Base-by-base conservation (phyloP, 2,329 filamentous ascomycete species). In the Boeremia lycopersici region DNA sequence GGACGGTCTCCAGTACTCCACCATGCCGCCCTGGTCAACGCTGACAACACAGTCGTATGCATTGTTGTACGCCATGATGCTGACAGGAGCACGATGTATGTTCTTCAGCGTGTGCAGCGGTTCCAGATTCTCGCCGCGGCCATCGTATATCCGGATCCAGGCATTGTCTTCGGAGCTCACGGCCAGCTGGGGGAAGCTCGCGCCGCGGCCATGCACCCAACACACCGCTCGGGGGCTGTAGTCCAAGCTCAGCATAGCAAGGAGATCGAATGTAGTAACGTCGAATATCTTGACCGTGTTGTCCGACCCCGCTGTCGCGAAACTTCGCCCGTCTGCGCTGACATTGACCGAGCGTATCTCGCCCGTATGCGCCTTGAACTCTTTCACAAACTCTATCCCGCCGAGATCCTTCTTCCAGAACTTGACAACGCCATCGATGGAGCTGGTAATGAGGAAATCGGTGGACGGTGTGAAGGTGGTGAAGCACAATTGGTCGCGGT, bases 331-430 rank as follows among this genome's bases (percentile, higher is more conserved):
- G 75, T 99, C 95, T 35, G 87, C 84, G 76, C 93, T 98, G 60
- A 90, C 88, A 33, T 88, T 95, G 39, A 95, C 90, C 26, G 89
- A 89, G 57, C 82, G 86, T 70, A 98, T 91, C 70, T 96, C 91
- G 46, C 91, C 90, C 53, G 84, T 82, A 76, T 99, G 96, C 7
- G 95, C 93, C 70, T 88, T 89, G 79, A 96, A 99, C 77, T 99
- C 93, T 78, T 99, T 99, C 48, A 98, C 93, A 70, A 99, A 99
- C 77, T 99, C 96, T 54, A 99, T 90, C 0, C 91, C 91, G 30
- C 90, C 87, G 1, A 86, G 88, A 61, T 90, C 85, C 79, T 99
- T 99, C 79, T 99, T 99, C 95, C 95, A 99, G 75, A 99, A 99
- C 76, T 99, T 99, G 65, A 98, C 93, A 0, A 93, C 89, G n/a